Conservation (phyloP, 1,284 basidiomycete species). For the Ceratobasidium sp. region DNA sequence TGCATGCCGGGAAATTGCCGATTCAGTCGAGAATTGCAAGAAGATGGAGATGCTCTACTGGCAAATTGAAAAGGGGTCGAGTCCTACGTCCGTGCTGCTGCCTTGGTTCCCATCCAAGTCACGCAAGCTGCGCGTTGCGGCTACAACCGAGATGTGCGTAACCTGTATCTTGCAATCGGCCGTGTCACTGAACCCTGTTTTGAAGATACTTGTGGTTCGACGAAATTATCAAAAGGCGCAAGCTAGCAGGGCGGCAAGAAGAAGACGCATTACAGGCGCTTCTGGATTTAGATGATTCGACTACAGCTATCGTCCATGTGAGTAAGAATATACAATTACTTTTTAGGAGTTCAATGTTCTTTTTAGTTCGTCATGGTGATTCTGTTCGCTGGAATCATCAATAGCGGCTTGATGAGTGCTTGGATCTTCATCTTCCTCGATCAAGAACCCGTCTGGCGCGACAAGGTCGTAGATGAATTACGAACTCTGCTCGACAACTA, state of each 20-base stretch:
- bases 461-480: constrained; percentile 13
- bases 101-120: constrained; percentile 20
- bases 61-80: constrained; percentile 24
- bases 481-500: constrained; percentile 11
- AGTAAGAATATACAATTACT: neutral
- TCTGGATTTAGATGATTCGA: constrained; percentile 22
- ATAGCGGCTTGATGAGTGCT: constrained; percentile 36
- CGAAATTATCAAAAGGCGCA: constrained; percentile 24
- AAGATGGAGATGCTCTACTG: constrained; percentile 30
- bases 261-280: constrained; percentile 19
- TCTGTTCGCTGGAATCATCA: constrained; percentile 30
- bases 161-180: neutral
- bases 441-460: constrained; percentile 22
- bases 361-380: constrained; percentile 12
- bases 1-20: constrained; percentile 21
- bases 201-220: constrained; percentile 23
- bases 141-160: constrained; percentile 21
- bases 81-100: constrained; percentile 6
- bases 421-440: constrained; percentile 43
- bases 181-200: neutral
- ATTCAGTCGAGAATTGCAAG: constrained; percentile 32
- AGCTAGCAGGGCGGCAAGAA: neutral
- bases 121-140: constrained; percentile 6
- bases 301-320: neutral
- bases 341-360: neutral